These are phyloP conservation scores for Alloteropsis semialata DNA, from an alignment of 176 grass and related monocot genomes.

Conservation along the genomic window DNA sequence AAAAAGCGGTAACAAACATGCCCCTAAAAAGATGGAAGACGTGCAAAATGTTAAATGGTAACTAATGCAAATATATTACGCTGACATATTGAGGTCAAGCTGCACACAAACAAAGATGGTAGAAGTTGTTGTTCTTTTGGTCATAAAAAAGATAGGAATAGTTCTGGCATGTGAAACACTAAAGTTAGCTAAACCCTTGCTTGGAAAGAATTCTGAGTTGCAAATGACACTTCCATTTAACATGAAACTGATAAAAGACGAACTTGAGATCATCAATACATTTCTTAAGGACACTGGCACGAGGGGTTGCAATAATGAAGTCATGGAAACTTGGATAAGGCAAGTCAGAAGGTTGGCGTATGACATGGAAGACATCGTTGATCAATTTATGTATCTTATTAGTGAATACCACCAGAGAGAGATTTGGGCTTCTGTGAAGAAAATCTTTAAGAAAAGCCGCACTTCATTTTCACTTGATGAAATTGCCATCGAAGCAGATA, in stretches of 20 bases:
- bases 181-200: not conserved
- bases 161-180: conserved; percentile 22
- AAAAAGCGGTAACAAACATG: too few species aligned
- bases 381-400: conserved; percentile 28
- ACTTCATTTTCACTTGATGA: conserved; percentile 1
- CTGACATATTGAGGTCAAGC: not conserved
- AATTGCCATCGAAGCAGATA: not conserved
- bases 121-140: conserved; percentile 26
- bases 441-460: not conserved
- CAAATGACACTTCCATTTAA: not conserved
- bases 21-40: not conserved
- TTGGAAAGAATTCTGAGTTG: conserved; percentile 11
- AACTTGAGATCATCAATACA: conserved; percentile 34
- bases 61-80: not conserved
- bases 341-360: conserved; percentile 30
- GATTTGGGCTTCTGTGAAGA: conserved; percentile 7
- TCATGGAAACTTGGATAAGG: conserved; percentile 26
- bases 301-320: not conserved
- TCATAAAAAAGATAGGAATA: conserved; percentile 19
- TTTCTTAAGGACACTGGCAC: conserved; percentile 11
- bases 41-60: not conserved
- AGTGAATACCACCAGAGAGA: not conserved
- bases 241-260: conserved; percentile 29
- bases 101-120: conserved; percentile 1
- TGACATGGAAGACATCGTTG: conserved; percentile 36